Conservation (phyloP, 2,329 filamentous ascomycete species). For the Pyricularia sp. region DNA sequence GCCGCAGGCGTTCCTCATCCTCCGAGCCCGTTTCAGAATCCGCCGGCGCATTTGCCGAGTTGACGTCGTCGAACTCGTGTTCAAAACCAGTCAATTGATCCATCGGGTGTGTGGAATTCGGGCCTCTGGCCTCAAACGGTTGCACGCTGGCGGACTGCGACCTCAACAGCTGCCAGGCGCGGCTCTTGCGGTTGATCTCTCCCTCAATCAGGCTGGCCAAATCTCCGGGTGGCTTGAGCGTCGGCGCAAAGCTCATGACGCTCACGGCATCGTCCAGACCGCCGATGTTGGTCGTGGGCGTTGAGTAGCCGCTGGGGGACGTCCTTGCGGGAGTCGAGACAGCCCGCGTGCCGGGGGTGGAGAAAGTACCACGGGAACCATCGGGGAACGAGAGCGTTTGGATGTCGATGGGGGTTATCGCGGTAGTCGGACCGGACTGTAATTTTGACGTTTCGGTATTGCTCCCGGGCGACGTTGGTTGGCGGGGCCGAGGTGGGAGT, state of each 20-base stretch:
- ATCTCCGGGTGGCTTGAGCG: slow-evolving; percentile 55
- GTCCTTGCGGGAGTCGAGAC: slow-evolving; percentile 23
- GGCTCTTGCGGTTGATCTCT: slow-evolving; percentile 54
- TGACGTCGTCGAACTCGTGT: slow-evolving; percentile 57
- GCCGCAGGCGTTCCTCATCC: slow-evolving; percentile 47
- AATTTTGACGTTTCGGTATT: slow-evolving; percentile 16
- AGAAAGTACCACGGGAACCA: slow-evolving; percentile 56
- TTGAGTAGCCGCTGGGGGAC: slow-evolving; percentile 27
- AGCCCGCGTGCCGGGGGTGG: slow-evolving; percentile 25
- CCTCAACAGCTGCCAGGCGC: slow-evolving; percentile 59
- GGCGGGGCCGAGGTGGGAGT: slow-evolving; percentile 41
- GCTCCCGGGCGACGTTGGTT: slow-evolving; percentile 20
- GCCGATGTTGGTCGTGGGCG: slow-evolving; percentile 19
- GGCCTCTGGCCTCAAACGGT: slow-evolving; percentile 47
- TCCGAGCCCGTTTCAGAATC: slow-evolving; percentile 21
- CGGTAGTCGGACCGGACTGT: slow-evolving; percentile 69
- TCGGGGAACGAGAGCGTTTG: slow-evolving; percentile 68
- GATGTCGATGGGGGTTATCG: slow-evolving; percentile 72
- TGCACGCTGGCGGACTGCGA: slow-evolving; percentile 50
- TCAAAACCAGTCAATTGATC: slow-evolving; percentile 57
- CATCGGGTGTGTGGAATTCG: slow-evolving; percentile 24
- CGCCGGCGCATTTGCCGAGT: slow-evolving; percentile 17
- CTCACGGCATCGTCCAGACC: slow-evolving; percentile 51
- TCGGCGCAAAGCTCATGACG: slow-evolving; percentile 57
- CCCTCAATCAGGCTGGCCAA: slow-evolving; percentile 75